Evolutionary conservation across 805 yeast genomes (phyloP).

Genomic region (Barnettozyma pratensis): DNA sequence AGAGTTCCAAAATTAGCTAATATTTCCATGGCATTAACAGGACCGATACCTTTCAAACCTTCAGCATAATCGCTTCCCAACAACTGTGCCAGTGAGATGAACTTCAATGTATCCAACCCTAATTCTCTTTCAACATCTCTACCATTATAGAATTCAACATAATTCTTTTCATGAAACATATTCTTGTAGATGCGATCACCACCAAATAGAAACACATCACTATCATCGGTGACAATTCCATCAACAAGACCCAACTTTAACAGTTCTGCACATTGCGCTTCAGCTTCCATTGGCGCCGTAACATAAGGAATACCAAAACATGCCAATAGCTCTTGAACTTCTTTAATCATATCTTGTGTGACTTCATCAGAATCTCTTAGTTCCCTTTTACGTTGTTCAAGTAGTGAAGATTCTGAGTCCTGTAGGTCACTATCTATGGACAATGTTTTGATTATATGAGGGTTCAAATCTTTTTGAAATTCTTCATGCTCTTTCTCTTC

Average conservation of each 20-base stretch:
- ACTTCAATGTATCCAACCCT: slow-evolving; percentile 55
- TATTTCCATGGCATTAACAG: slow-evolving; percentile 86
- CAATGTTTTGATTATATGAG: slow-evolving; percentile 9
- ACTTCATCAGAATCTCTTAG: slow-evolving; percentile 91
- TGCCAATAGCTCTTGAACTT: slow-evolving; percentile 82
- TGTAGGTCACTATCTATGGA: slow-evolving; percentile 6
- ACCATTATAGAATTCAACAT: slow-evolving; percentile 76
- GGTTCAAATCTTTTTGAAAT: slow-evolving; percentile 44
- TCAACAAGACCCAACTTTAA: slow-evolving; percentile 70
- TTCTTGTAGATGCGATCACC: slow-evolving; percentile 81
- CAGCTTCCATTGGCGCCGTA: slow-evolving; percentile 98
- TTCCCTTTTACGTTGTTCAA: slow-evolving; percentile 58
- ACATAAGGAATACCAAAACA: slow-evolving; percentile 92
- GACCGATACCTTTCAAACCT: slow-evolving; percentile 91
- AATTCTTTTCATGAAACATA: slow-evolving; percentile 90
- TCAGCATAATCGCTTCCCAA: slow-evolving; percentile 95
- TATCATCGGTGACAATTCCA: slow-evolving; percentile 95
- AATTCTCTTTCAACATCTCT: slow-evolving; percentile 54
- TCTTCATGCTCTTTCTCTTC: slow-evolving; percentile 72
- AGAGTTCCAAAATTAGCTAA: slow-evolving; percentile 71
- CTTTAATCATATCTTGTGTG: slow-evolving; percentile 76
- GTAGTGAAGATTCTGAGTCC: slow-evolving; percentile 44
- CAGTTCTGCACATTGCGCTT: slow-evolving; percentile 93
- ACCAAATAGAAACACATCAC: slow-evolving; percentile 93
- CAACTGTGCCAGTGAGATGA: slow-evolving; percentile 78